Evolutionary conservation across 345 rosid genomes (phyloP), one percentile per base, ranked within the genome.

Genomic region (Gossypium rotundifolium): DNA sequence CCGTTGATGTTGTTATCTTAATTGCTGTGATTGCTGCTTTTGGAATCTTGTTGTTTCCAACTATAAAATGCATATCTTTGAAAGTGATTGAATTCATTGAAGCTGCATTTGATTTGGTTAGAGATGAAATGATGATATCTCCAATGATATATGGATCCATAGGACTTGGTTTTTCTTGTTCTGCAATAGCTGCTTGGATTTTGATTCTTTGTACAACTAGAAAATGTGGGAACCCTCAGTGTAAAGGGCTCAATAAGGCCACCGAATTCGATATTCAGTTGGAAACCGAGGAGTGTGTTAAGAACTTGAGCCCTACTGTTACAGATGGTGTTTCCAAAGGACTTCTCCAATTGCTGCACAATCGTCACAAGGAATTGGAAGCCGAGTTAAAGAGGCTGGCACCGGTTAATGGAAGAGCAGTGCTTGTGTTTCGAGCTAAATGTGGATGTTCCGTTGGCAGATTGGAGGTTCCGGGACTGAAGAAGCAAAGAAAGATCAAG

Each of bases 261-360:
- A 89, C 91, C 0, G 96, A 94, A 81, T 94, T 94, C 22, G 97
- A 94, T 84, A 92, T 94, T 75, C 96, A 92, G 85, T 71, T 94
- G 54, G 96, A 94, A 85, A 94, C 96, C 3, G 97, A 92, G 83
- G 93, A 94, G 71, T 86, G 96, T 76, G 87, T 91, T 22, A 93
- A 89, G 89, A 86, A 84, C 48, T 84, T 91, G 2, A 80, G 14
- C 29, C 11, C 75, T 42, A 29, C 64, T 38, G 79, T 64, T 42
- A 85, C 82, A 75, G 91, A 75, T 80, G 86, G 88, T 6, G 81
- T 76, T 23, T 84, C 84, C 25, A 89, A 82, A 63, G 91, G 91
- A 0, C 77, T 89, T 65, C 88, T 92, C 59, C 90, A 92, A 79
- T 76, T 89, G 84, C 93, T 87, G 25, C 91, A 84, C 25, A 89